These are phyloP conservation scores for Moniliophthora roreri DNA, from an alignment of 1,284 basidiomycete species.

Conservation along the genomic window DNA sequence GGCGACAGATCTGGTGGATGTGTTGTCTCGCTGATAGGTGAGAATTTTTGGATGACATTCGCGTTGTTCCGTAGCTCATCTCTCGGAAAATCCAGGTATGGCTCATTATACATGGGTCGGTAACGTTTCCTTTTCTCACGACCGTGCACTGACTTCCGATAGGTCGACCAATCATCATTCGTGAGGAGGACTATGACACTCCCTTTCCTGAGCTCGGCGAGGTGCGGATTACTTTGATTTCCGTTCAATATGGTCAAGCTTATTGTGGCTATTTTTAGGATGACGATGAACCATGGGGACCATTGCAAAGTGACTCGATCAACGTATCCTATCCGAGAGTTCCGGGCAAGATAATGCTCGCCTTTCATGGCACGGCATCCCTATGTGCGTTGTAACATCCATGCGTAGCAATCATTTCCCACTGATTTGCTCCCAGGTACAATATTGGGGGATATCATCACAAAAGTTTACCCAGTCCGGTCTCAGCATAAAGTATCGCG, in stretches of 20 bases:
- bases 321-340: slow-evolving; percentile 43
- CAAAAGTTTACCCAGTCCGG: slow-evolving; percentile 74
- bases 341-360: slow-evolving; percentile 49
- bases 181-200: slow-evolving; percentile 75
- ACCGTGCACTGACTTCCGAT: slow-evolving; percentile 5
- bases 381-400: slow-evolving; percentile 47
- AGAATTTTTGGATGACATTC: slow-evolving; percentile 21
- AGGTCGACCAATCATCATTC: slow-evolving; percentile 71
- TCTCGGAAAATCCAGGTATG: slow-evolving; percentile 43
- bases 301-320: slow-evolving; percentile 39
- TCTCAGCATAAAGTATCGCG: slow-evolving; percentile 42
- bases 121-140: slow-evolving; percentile 7
- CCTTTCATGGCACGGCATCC: slow-evolving; percentile 59
- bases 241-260: slow-evolving; percentile 6
- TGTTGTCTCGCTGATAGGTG: slow-evolving; percentile 77
- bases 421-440: slow-evolving; percentile 7
- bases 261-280: slow-evolving; percentile 39
- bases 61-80: background rate
- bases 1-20: slow-evolving; percentile 83
- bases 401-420: background rate
- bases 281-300: slow-evolving; percentile 58
- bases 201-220: slow-evolving; percentile 59
- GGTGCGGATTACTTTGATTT: slow-evolving; percentile 29
- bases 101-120: slow-evolving; percentile 69
- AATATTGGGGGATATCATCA: slow-evolving; percentile 70